Conservation (phyloP, 345 rosid genomes). For the Eucalyptus pauciflora region DNA sequence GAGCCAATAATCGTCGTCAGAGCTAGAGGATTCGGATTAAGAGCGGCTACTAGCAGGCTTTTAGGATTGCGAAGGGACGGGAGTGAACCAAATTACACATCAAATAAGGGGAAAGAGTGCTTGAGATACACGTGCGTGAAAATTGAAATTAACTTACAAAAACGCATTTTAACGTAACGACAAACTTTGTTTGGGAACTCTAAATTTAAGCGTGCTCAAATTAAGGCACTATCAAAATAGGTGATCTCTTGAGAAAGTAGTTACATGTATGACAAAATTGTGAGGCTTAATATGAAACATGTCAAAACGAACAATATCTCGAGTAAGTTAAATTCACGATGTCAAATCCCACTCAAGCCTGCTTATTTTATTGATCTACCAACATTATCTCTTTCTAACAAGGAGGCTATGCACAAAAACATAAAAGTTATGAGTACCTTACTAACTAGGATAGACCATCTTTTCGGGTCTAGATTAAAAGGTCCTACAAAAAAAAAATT, state of each 20-base stretch:
- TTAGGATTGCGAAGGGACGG: no score
- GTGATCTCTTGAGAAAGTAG: no score
- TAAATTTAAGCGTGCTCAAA: no score
- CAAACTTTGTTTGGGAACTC: no score
- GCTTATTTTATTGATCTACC: background rate
- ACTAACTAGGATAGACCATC: background rate
- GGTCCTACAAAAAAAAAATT: background rate
- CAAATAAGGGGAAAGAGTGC: no score
- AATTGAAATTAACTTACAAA: no score
- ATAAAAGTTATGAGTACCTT: background rate
- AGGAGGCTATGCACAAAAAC: background rate
- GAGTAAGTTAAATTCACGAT: fast-evolving
- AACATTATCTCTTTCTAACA: background rate
- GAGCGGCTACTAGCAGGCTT: no score
- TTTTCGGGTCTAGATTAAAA: background rate
- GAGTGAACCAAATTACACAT: no score
- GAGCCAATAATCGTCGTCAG: fast-evolving
- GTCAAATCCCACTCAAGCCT: background rate
- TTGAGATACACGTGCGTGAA: no score
- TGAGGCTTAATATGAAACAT: fast-evolving
- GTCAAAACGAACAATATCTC: fast-evolving
- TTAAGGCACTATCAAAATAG: no score
- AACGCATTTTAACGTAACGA: no score
- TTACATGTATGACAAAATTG: fast-evolving
- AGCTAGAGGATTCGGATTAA: no score